These are phyloP conservation scores for Globisporangium mamillatum DNA, from an alignment of 352 stramenopile genomes.

Conservation along the genomic window DNA sequence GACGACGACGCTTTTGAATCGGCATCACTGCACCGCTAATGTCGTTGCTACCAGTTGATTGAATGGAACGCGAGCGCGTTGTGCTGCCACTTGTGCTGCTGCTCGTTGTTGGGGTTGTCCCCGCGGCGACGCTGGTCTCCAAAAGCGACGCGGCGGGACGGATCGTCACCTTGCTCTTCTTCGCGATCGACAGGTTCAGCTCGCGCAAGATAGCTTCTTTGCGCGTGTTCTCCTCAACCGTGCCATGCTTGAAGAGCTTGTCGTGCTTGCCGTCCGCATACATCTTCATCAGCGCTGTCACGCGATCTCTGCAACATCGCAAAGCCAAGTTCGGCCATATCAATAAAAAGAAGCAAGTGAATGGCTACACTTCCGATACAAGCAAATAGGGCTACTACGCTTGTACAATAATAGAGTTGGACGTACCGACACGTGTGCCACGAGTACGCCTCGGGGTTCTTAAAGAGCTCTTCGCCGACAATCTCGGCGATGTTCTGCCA, in stretches of 20 bases:
- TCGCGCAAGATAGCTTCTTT: slow-evolving; percentile 70
- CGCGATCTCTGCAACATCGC: slow-evolving; percentile 42
- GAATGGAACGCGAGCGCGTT: slow-evolving; percentile 6
- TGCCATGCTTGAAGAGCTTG: slow-evolving; percentile 81
- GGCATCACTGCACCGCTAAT: not conserved
- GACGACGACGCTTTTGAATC: slow-evolving; percentile 20
- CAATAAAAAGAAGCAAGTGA: not conserved
- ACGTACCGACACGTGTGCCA: slow-evolving; percentile 82
- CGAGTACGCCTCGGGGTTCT: slow-evolving; percentile 70
- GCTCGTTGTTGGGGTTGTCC: not conserved
- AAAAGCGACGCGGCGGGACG: slow-evolving; percentile 18
- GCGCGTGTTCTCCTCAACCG: slow-evolving; percentile 59
- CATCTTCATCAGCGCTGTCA: slow-evolving; percentile 76
- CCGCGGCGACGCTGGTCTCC: slow-evolving; percentile 21
- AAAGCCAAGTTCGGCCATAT: not conserved
- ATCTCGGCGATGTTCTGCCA: slow-evolving; percentile 71
- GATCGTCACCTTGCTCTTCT: slow-evolving; percentile 41
- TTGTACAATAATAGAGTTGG: not conserved
- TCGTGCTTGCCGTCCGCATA: slow-evolving; percentile 77
- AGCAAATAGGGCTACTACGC: not conserved
- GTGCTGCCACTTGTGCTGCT: not conserved
- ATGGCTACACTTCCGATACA: not conserved
- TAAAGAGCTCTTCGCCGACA: slow-evolving; percentile 55
- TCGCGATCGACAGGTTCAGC: slow-evolving; percentile 45
- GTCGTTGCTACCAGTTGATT: not conserved